Base-by-base conservation (phyloP, 768 basidiomycete genomes). In the Tubosaeta sp. region DNA sequence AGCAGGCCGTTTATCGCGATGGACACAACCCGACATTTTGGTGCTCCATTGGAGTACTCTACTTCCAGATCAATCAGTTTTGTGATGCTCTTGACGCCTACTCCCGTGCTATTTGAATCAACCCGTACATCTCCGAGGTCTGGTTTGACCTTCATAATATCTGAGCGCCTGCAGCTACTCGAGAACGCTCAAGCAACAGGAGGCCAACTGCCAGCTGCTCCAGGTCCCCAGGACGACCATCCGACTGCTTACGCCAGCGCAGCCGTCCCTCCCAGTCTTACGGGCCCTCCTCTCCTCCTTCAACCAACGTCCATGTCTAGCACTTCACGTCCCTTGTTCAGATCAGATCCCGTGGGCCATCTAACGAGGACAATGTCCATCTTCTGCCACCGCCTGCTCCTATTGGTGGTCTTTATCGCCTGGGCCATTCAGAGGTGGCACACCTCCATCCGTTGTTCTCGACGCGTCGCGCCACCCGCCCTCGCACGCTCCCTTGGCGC, bases 61-160 rank as follows among this genome's bases (percentile, higher is more conserved):
- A 98, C 70, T 99, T 97, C 79, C 95, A 99, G 68, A 97, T 99
- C 76, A 98, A 97, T 72, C 97, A 99, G 67, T 99, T 91, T 76
- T 91, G 95, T 48, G 97, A 99, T 65, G 95, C 95, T 3, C 84
- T 99, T 32, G 97, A 99, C 64, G 97, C 97, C 10, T 99, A 99
- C 71, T 97, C 95, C 27, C 89, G 95, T 13, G 95, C 97, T 11
- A 98, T 99, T 63, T 86, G 95, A 56, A 95, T 99, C 73, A 97
- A 98, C 67, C 95, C 97, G 0, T 98, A 95, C 76, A 97, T 99
- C 62, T 82, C 82, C 43, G 86, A 84, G 60, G 69, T 72, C 16
- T 72, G 71, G 69, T 98, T 95, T 70, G 95, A 98, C 72, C 83
- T 99, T 35, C 37, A 81, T 85, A 29, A 95, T 98, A 69, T 82